Base-by-base conservation (phyloP, 148 eudicot genomes). In the Nepenthes mirabilis region DNA sequence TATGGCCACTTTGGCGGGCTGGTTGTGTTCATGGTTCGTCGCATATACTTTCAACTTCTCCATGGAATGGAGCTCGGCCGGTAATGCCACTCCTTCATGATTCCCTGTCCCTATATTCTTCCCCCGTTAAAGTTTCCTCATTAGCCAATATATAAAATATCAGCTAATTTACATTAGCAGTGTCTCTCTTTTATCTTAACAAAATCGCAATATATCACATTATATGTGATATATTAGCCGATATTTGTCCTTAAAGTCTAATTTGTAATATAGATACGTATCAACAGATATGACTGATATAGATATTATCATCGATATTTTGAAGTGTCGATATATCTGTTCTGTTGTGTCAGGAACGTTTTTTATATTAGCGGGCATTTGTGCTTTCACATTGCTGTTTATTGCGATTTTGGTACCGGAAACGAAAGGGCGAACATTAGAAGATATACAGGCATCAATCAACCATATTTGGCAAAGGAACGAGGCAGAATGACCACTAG, bases 51-150 rank as follows among this genome's bases (percentile, higher is more conserved):
- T 75, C 14, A 71, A 71, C 64, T 68, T 64, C 36, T 60, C 48
- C 47, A 63, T 69, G 75, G 67, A 52, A n/a, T 75, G 75, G 79
- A 75, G 75, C 37, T 33, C 72, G 45, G 72, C 72, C 43, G 79
- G 79, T 75, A 58, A 58, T 34, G 45, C 55, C n/a, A 12, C n/a
- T 11, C 14, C 32, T 0, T 6, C 23, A n/a, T 5, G 3, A 50
- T 0, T 0, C 6, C 59, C 45, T 6, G 12, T 14, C 23, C 34
- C 12, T 47, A 36, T 23, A 2, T 14, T 9, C 14, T 13, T 49
- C 63, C 14, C 11, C 23, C 33, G 2, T 32, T n/a, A 52, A 14
- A 50, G 23, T 23, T 23, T 23, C 14, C 14, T 52, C 55, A n/a
- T n/a, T 52, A 23, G 32, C 55, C 11, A 53, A 0, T 23, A 23